Evolutionary conservation across 2,329 filamentous ascomycete genomes (phyloP).

Genomic region (Fusarium napiforme): DNA sequence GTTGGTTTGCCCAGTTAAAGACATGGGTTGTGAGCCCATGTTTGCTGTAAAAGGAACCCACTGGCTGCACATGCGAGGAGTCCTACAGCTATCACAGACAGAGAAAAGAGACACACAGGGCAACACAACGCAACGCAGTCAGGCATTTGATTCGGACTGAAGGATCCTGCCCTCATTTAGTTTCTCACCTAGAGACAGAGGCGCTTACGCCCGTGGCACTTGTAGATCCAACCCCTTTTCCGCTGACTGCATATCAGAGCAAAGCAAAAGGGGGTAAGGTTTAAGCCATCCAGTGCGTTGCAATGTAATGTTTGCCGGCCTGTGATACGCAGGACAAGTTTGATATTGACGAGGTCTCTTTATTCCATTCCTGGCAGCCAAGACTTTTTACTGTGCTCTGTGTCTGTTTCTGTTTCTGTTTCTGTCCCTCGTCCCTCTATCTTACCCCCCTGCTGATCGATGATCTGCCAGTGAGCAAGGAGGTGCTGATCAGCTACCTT

Average conservation of each 20-base stretch:
- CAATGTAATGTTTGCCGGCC: conserved; percentile 12
- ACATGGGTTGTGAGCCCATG: conserved; percentile 28
- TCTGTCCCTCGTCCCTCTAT: background rate
- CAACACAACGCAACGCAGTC: conserved; percentile 2
- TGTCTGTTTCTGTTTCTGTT: conserved; percentile 10
- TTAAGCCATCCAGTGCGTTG: conserved; percentile 9
- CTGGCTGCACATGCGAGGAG: conserved; percentile 16
- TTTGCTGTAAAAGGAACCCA: background rate
- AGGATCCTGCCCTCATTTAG: conserved; percentile 10
- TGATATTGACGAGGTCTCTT: conserved; percentile 5
- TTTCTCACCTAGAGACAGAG: conserved; percentile 18
- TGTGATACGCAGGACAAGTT: conserved; percentile 29
- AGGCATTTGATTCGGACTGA: conserved; percentile 18
- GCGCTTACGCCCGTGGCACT: conserved; percentile 32
- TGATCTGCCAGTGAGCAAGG: conserved; percentile 12
- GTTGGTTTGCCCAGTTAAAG: conserved; percentile 4
- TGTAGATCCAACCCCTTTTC: conserved; percentile 23
- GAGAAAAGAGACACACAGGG: conserved; percentile 8
- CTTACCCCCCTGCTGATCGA: conserved; percentile 19
- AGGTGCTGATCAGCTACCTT: conserved; percentile 5
- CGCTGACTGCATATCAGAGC: conserved; percentile 5
- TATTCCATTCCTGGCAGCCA: conserved; percentile 30
- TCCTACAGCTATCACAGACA: conserved; percentile 3
- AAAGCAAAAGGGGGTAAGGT: conserved; percentile 4
- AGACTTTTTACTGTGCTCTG: conserved; percentile 6